Evolutionary conservation across 2,329 filamentous ascomycete species (phyloP).

Genomic region (Aspergillus flavus): DNA sequence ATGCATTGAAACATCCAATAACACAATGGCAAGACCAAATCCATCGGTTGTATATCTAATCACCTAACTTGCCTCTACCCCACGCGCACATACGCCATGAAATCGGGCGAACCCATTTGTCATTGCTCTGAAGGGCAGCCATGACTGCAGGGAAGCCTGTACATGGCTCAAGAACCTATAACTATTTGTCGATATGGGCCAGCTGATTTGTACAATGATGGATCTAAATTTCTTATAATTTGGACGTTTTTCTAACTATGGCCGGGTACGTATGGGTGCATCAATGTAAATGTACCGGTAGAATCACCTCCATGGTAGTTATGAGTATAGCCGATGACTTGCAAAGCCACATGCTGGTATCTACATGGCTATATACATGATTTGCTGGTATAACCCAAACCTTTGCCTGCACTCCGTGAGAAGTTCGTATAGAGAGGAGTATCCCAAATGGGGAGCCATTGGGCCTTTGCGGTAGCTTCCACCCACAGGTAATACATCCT

Average conservation of each 20-base stretch:
- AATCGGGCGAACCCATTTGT: not conserved
- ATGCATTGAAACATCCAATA: too few relatives aligned
- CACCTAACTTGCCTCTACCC: too few relatives aligned
- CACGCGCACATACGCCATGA: too few relatives aligned
- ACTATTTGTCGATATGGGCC: not conserved
- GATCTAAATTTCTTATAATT: not conserved
- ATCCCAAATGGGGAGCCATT: too few relatives aligned
- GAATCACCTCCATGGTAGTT: not conserved
- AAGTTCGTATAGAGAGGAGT: not conserved
- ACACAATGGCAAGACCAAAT: too few relatives aligned
- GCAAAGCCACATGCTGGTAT: not conserved
- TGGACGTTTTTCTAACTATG: too few relatives aligned
- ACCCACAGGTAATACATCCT: not conserved
- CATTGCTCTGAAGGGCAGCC: not conserved
- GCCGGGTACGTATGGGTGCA: too few relatives aligned
- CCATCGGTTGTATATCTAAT: too few relatives aligned
- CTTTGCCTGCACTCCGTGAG: not conserved
- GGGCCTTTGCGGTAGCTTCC: not conserved
- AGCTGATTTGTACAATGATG: not conserved
- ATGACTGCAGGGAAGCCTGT: not conserved
- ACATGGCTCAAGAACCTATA: not conserved
- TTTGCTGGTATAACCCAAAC: not conserved
- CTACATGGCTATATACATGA: not conserved
- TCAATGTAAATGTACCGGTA: not conserved
- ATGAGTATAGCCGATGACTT: not conserved